A percentile compares a stretch with the other conserved stretches of the same genome.
Conservation (phyloP, 2,329 filamentous ascomycete species). For the Cercospora sp. region DNA sequence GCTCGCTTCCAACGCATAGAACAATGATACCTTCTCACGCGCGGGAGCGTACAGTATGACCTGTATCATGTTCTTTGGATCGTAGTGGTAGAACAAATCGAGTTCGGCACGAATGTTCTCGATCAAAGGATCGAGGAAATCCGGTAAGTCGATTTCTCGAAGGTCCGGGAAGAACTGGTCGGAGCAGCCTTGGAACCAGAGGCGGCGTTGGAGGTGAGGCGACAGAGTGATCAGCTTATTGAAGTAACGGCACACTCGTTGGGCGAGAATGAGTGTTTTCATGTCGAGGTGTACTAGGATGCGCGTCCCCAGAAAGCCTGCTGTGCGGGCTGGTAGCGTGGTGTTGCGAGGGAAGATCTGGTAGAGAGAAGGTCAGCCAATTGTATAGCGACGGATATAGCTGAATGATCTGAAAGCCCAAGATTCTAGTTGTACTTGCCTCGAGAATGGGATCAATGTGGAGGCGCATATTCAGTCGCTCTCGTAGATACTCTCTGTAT, state of each 20-base stretch:
- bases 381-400: neutral
- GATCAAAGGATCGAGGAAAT: constrained; percentile 8
- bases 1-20: neutral
- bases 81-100: constrained; percentile 3
- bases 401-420: neutral
- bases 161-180: neutral
- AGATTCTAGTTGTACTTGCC: neutral
- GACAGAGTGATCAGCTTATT: neutral
- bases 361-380: neutral
- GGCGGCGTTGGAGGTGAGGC: constrained; percentile 9
- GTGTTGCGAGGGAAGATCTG: constrained; percentile 7
- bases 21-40: neutral
- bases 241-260: constrained; percentile 1
- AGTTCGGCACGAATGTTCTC: neutral
- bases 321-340: neutral
- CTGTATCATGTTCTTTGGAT: neutral
- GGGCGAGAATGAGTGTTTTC: neutral
- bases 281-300: constrained; percentile 7
- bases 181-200: constrained; percentile 4
- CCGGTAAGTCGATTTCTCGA: neutral
- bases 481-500: neutral
- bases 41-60: neutral
- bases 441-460: neutral
- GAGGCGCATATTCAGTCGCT: neutral
- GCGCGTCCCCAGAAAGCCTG: neutral